These are phyloP conservation scores for Combretum micranthum DNA, from an alignment of 345 rosid genomes.

Conservation along the genomic window DNA sequence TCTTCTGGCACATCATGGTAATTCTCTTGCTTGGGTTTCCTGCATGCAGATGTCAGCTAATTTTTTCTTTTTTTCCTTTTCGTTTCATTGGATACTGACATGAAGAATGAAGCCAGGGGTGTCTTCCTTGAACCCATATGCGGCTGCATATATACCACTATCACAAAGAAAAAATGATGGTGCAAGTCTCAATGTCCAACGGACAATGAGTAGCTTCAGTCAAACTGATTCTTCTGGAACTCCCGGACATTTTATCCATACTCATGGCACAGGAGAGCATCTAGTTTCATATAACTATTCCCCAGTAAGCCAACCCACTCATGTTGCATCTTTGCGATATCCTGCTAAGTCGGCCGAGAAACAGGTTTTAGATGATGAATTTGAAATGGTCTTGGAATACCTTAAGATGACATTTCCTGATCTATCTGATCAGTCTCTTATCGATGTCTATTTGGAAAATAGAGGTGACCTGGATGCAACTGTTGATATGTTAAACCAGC, in stretches of 20 bases:
- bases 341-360: slow-evolving; percentile 22
- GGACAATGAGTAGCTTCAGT: slow-evolving; percentile 14
- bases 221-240: slow-evolving; percentile 24
- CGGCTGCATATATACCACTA: slow-evolving; percentile 67
- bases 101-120: slow-evolving; percentile 51
- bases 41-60: too few relatives aligned
- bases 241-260: slow-evolving; percentile 19
- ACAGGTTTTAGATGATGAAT: slow-evolving; percentile 47
- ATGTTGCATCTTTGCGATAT: slow-evolving; percentile 29
- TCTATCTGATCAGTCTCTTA: slow-evolving; percentile 63
- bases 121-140: slow-evolving; percentile 72
- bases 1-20: too few relatives aligned
- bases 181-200: slow-evolving; percentile 10
- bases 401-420: slow-evolving; percentile 60
- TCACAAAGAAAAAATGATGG: slow-evolving; percentile 42
- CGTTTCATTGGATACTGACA: not conserved
- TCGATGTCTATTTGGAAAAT: slow-evolving; percentile 69
- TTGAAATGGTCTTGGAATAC: slow-evolving; percentile 65
- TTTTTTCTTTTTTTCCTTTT: not conserved
- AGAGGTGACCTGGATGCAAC: slow-evolving; percentile 69
- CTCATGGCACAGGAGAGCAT: slow-evolving; percentile 19
- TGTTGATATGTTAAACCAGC: slow-evolving; percentile 71
- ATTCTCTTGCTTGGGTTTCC: too few relatives aligned
- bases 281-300: slow-evolving; percentile 21
- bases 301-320: slow-evolving; percentile 22